phyloP scores from a whole-genome alignment of 2,329 filamentous ascomycete species.

The Talaromyces sp. region DNA sequence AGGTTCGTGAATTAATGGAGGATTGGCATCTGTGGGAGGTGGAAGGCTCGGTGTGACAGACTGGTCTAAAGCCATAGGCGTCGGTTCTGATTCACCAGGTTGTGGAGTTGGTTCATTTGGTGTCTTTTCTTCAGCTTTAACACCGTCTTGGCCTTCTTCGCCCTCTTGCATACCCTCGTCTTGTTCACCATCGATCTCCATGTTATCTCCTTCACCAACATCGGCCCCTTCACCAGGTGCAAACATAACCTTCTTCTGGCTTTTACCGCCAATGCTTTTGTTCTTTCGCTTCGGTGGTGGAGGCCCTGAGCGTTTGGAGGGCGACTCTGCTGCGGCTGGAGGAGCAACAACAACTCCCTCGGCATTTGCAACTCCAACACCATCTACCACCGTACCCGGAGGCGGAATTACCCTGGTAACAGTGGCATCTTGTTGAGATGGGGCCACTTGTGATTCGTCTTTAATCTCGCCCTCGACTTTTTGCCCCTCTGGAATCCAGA shows the following conservation, averaged over 20 bases:
- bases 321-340: conserved; percentile 35
- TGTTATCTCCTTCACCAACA: conserved; percentile 33
- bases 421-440: conserved; percentile 33
- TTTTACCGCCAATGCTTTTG: conserved; percentile 67
- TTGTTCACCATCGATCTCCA: conserved; percentile 45
- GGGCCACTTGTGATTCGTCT: conserved; percentile 45
- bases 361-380: conserved; percentile 55
- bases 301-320: conserved; percentile 51
- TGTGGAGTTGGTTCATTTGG: conserved; percentile 41
- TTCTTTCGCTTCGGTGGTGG: conserved; percentile 76
- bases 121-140: conserved; percentile 48
- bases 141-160: conserved; percentile 40
- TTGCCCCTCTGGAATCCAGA: conserved; percentile 75
- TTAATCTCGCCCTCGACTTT: conserved; percentile 76
- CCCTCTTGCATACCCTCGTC: conserved; percentile 45
- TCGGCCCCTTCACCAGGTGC: conserved; percentile 39
- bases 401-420: conserved; percentile 42
- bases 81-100: not conserved
- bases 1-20: not conserved
- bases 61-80: conserved; percentile 1
- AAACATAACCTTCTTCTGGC: conserved; percentile 64
- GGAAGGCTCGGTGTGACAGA: conserved; percentile 6
- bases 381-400: conserved; percentile 56
- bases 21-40: not conserved
- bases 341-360: conserved; percentile 55